These are phyloP conservation scores for Globisporangium cystogenes DNA, from an alignment of 352 stramenopile species.

Conservation along the genomic window DNA sequence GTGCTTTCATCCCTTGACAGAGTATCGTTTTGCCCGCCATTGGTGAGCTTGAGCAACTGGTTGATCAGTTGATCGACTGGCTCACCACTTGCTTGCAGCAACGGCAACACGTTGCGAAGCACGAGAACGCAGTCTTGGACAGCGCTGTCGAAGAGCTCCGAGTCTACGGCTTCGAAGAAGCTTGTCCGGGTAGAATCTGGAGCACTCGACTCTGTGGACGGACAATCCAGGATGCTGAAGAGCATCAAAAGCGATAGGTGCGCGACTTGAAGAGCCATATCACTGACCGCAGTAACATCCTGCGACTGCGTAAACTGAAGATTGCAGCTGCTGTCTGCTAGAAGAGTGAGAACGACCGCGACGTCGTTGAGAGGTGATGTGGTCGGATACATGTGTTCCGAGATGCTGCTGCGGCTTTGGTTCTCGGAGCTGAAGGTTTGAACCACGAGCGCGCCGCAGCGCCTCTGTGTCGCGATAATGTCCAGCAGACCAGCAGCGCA, in stretches of 20 bases:
- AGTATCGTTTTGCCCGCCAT: background rate
- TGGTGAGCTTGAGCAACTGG: slow-evolving; percentile 3
- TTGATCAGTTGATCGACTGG: slow-evolving; percentile 11
- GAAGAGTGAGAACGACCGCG: slow-evolving; percentile 23
- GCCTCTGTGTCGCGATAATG: background rate
- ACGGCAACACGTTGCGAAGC: slow-evolving; percentile 34
- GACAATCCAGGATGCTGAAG: slow-evolving; percentile 3
- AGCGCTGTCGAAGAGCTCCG: slow-evolving; percentile 19
- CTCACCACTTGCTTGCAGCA: slow-evolving; percentile 21
- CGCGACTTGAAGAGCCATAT: slow-evolving; percentile 25
- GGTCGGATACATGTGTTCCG: background rate
- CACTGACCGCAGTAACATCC: background rate
- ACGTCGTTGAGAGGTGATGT: slow-evolving; percentile 25
- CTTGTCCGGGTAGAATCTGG: background rate
- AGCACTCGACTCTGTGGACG: background rate
- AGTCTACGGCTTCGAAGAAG: slow-evolving; percentile 9
- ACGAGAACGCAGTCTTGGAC: slow-evolving; percentile 40
- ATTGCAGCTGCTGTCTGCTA: slow-evolving; percentile 25
- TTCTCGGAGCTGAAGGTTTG: background rate
- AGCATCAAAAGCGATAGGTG: slow-evolving; percentile 24
- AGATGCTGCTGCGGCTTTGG: background rate
- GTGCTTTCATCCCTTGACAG: background rate
- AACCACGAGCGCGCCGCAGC: background rate
- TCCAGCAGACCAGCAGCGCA: slow-evolving; percentile 25
- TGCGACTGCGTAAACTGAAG: slow-evolving; percentile 2